phyloP scores from a whole-genome alignment of 2,329 filamentous ascomycete genomes.

The Plenodomus biglobosus region DNA sequence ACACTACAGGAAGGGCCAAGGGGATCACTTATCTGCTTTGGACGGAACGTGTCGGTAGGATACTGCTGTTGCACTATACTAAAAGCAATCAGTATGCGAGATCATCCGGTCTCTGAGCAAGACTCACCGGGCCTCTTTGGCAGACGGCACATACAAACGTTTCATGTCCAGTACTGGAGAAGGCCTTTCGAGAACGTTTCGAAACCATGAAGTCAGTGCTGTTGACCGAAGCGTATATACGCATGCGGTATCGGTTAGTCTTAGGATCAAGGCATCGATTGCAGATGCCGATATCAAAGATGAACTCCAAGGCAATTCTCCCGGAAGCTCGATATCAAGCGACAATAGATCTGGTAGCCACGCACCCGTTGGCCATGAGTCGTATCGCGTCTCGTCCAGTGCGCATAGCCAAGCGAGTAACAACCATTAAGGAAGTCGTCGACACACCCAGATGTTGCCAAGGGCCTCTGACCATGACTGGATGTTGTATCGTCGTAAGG shows the following conservation, averaged over 20 bases:
- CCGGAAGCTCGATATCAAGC: neutral
- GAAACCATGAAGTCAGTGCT: neutral
- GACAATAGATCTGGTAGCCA: neutral
- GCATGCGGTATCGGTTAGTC: neutral
- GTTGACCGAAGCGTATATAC: neutral
- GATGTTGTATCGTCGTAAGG: neutral
- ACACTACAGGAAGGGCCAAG: neutral
- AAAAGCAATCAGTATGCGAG: neutral
- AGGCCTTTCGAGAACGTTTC: neutral
- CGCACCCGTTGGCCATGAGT: too few relatives aligned
- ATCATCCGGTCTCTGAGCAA: neutral
- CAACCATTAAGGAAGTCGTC: too few relatives aligned
- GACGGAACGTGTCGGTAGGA: neutral
- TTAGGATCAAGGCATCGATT: neutral
- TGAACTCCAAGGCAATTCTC: neutral
- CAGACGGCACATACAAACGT: neutral
- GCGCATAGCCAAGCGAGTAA: too few relatives aligned
- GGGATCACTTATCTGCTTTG: neutral
- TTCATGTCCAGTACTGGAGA: too few relatives aligned
- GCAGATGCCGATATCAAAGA: neutral
- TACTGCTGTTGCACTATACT: neutral
- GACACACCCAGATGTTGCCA: too few relatives aligned
- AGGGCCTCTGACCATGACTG: too few relatives aligned
- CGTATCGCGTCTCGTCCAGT: constrained; percentile 10
- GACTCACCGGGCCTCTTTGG: neutral